Percentiles rank a stretch among this genome's conserved stretches.
Conservation (phyloP, 306 rosid species). For the Astragalus glycyphyllos region DNA sequence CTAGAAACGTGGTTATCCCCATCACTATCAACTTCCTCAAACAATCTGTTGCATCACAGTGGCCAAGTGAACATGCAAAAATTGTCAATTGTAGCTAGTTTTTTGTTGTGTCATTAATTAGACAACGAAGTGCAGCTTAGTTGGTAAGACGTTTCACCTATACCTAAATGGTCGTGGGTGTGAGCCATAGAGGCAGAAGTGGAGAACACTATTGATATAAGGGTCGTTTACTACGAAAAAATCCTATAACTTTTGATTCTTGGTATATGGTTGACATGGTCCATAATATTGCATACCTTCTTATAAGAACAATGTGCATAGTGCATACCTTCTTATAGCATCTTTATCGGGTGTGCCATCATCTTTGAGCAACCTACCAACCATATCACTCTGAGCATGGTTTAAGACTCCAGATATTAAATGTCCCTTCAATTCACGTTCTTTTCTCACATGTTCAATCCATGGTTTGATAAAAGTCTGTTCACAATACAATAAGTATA, state of each 20-base stretch:
- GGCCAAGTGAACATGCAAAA: conserved; percentile 10
- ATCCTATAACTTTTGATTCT: not conserved
- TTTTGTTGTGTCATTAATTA: not conserved
- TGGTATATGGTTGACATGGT: conserved; percentile 10
- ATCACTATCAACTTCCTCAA: conserved; percentile 46
- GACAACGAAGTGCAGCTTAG: too few species aligned
- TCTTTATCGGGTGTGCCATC: conserved; percentile 50
- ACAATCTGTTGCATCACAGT: conserved; percentile 44
- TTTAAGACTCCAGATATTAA: conserved; percentile 50
- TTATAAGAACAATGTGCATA: conserved; percentile 38
- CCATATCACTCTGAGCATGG: conserved; percentile 50
- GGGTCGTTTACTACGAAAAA: too few species aligned
- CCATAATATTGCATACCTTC: conserved; percentile 46
- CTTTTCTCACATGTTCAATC: conserved; percentile 54
- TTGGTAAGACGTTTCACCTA: too few species aligned
- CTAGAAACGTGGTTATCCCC: conserved; percentile 39
- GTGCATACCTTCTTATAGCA: conserved; percentile 48
- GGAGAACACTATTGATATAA: too few species aligned
- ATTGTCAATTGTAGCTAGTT: not conserved
- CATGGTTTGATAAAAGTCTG: conserved; percentile 61
- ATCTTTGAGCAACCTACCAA: conserved; percentile 39
- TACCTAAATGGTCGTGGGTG: too few species aligned
- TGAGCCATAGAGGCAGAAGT: too few species aligned
- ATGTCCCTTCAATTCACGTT: conserved; percentile 50
- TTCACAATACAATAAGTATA: not conserved